Conservation (phyloP, 1,139 yeast genomes). For the Debaryomyces robertsiae region DNA sequence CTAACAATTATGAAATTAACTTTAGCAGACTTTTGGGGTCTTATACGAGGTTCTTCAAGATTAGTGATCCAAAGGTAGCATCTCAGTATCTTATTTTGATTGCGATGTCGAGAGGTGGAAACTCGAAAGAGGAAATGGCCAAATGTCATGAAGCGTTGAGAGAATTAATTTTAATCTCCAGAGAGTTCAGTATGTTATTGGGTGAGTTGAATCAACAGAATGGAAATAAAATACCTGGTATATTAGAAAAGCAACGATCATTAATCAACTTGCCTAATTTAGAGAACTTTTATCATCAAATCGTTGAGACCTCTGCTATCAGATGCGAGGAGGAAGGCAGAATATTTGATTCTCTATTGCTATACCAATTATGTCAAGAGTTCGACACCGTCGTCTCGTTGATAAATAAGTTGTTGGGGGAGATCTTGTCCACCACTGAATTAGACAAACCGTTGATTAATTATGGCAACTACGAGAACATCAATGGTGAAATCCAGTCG, state of each 20-base stretch:
- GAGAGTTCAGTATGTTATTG: conserved; percentile 77
- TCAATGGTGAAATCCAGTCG: conserved; percentile 22
- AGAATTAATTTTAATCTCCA: conserved; percentile 81
- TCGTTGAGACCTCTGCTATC: conserved; percentile 82
- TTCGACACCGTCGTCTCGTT: conserved; percentile 80
- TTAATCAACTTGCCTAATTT: conserved; percentile 63
- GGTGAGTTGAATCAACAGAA: conserved; percentile 71
- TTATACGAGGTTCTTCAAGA: conserved; percentile 79
- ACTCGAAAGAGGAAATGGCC: conserved; percentile 47
- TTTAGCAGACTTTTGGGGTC: conserved; percentile 65
- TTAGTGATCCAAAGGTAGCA: conserved; percentile 86
- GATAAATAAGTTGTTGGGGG: conserved; percentile 79
- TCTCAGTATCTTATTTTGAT: conserved; percentile 82
- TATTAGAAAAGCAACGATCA: conserved; percentile 77
- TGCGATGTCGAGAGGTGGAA: conserved; percentile 51
- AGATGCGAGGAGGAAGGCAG: conserved; percentile 94
- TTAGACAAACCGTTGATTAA: conserved; percentile 60
- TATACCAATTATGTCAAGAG: conserved; percentile 88
- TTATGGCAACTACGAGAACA: conserved; percentile 38
- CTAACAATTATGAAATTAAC: conserved; percentile 50
- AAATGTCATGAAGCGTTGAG: conserved; percentile 79
- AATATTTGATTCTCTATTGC: conserved; percentile 77
- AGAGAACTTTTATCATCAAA: conserved; percentile 50
- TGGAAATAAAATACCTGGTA: conserved; percentile 82
- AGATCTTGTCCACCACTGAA: conserved; percentile 72